These are phyloP conservation scores for Leccinum pallidistipes DNA, from an alignment of 1,284 basidiomycete genomes.

Conservation along the genomic window DNA sequence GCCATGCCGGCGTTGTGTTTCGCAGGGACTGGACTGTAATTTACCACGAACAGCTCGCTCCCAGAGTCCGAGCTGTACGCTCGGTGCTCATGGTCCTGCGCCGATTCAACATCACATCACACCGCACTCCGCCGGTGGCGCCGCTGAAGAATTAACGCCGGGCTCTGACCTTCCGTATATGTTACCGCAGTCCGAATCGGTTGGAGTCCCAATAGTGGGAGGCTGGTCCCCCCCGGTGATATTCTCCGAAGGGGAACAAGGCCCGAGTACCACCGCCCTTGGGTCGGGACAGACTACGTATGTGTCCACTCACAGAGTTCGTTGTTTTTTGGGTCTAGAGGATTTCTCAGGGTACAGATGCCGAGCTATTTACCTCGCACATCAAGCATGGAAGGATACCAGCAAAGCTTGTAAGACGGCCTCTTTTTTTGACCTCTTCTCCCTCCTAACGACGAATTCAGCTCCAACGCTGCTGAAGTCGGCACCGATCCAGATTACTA, in stretches of 20 bases:
- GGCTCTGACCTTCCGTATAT: constrained; percentile 5
- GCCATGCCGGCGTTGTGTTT: constrained; percentile 26
- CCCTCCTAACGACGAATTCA: constrained; percentile 7
- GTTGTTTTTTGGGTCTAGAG: neutral
- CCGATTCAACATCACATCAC: constrained; percentile 3
- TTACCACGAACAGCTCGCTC: constrained; percentile 18
- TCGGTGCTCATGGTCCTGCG: constrained; percentile 14
- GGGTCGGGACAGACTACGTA: constrained; percentile 13
- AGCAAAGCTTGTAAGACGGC: constrained; percentile 18
- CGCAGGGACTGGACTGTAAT: constrained; percentile 10
- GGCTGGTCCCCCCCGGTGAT: constrained; percentile 2
- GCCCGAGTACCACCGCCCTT: neutral
- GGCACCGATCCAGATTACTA: constrained; percentile 4
- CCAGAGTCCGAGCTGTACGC: constrained; percentile 23
- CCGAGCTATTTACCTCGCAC: neutral
- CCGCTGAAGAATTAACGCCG: constrained; percentile 3
- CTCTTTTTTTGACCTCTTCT: neutral
- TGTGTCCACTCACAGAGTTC: constrained; percentile 1
- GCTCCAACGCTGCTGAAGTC: constrained; percentile 11
- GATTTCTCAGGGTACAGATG: constrained; percentile 11
- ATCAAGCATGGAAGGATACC: constrained; percentile 7
- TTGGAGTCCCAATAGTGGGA: neutral
- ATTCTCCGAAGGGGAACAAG: constrained; percentile 9
- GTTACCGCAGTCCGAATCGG: constrained; percentile 11
- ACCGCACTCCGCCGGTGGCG: constrained; percentile 8